Conservation (phyloP, 768 basidiomycete genomes). For the Strobilomyces dryophilus region DNA sequence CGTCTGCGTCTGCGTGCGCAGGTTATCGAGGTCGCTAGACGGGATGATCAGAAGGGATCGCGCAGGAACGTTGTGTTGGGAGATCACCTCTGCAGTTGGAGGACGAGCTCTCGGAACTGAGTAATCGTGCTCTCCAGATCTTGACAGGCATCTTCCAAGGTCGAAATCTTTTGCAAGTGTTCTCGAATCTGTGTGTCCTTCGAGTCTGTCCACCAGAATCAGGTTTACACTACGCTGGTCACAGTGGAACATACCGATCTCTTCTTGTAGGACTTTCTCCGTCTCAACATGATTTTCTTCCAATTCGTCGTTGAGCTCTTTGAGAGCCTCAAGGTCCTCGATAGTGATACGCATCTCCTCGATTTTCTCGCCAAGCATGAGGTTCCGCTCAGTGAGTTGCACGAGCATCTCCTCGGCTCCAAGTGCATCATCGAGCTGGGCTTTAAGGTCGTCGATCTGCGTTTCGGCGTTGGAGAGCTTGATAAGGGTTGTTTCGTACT, state of each 20-base stretch:
- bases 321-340: slow-evolving; percentile 93
- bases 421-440: slow-evolving; percentile 91
- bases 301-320: slow-evolving; percentile 94
- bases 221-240: neutral
- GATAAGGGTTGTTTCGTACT: slow-evolving; percentile 74
- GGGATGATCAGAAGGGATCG: slow-evolving; percentile 8
- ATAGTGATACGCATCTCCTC: slow-evolving; percentile 96
- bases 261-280: slow-evolving; percentile 86
- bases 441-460: slow-evolving; percentile 90
- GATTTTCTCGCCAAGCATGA: slow-evolving; percentile 94
- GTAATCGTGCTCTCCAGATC: slow-evolving; percentile 86
- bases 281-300: slow-evolving; percentile 96
- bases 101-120: slow-evolving; percentile 91
- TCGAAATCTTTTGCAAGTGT: slow-evolving; percentile 56
- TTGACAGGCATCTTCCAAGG: slow-evolving; percentile 72
- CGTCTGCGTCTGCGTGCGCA: slow-evolving; percentile 81
- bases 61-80: neutral
- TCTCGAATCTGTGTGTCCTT: slow-evolving; percentile 73
- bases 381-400: slow-evolving; percentile 89
- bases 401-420: slow-evolving; percentile 97
- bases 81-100: slow-evolving; percentile 74
- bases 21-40: slow-evolving; percentile 76
- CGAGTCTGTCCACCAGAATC: slow-evolving; percentile 42
- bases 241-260: slow-evolving; percentile 60
- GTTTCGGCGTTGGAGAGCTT: slow-evolving; percentile 85